Evolutionary conservation across 2,329 filamentous ascomycete genomes (phyloP), one percentile per base, ranked within the genome.

Genomic region (Fusarium secorum): DNA sequence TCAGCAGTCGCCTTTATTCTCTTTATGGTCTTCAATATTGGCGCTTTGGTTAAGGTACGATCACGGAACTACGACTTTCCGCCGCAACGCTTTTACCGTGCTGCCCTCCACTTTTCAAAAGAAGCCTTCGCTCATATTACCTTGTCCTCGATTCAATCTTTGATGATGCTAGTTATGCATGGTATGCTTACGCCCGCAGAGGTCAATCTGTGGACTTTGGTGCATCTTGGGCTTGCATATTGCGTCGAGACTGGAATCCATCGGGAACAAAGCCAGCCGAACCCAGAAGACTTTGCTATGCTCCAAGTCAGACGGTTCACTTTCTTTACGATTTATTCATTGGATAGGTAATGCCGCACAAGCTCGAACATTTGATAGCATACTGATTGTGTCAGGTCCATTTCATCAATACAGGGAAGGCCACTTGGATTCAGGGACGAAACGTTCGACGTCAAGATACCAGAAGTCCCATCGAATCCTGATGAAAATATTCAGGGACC

Each of bases 381-480:
- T 20, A 22, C 41, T 44, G 17, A 44, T 17, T 20, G 3, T 20
- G 2, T 2, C 13, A 46, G 44, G 20, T 30, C 44, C 4, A 20
- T 46, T 2, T 46, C 44, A 15, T 46, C 26, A 2, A 48, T 48
- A 48, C 45, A 48, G 5, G 45, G 45, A 0, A 1, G 45, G 3
- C 45, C 45, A 1, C 45, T 48, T 32, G 45, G 45, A 0, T 48
- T 48, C 15, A n/a, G 28, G 0, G 45, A 48, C 20, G 45, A 48
- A 22, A 48, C 45, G 0, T 48, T 48, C 3, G 45, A 48, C 20
- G 5, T 48, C 0, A 48, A 48, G 0, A 32, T 48, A 32, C 28
- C 44, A 5, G 44, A 46, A 5, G 0, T 14, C 5, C 13, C 5
- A 1, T 15, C 26, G 0, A 13, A 3, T 1, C 18, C 9, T 3